phyloP scores from a whole-genome alignment of 495 filamentous ascomycete genomes.

The Annulohypoxylon maeteangense region DNA sequence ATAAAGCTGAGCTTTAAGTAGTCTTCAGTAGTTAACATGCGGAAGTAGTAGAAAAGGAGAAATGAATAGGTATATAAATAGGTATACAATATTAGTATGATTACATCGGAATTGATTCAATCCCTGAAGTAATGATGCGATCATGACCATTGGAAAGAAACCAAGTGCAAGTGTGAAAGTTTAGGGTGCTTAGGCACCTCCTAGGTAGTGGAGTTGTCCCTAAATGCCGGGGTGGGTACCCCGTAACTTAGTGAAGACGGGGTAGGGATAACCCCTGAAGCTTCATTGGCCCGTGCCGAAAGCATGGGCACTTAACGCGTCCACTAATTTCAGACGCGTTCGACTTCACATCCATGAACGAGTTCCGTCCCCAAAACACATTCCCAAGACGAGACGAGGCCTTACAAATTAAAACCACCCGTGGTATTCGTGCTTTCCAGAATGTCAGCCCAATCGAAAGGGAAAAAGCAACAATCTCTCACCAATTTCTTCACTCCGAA shows the following conservation, averaged over 20 bases:
- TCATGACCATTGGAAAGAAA: background rate
- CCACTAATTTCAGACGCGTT: conserved; percentile 29
- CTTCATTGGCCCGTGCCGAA: conserved; percentile 28
- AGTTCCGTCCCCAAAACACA: background rate
- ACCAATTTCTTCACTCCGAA: conserved; percentile 87
- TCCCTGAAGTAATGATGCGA: background rate
- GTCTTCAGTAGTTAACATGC: background rate
- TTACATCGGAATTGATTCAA: no score
- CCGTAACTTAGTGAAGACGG: conserved; percentile 2
- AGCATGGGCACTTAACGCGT: conserved; percentile 46
- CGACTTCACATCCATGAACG: conserved; percentile 2
- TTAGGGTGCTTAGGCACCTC: no score
- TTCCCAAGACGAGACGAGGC: background rate
- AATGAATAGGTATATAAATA: background rate
- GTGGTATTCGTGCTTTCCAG: background rate
- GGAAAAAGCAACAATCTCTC: conserved; percentile 81
- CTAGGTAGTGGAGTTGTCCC: background rate
- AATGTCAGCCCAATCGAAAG: conserved; percentile 55
- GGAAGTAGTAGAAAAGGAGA: background rate
- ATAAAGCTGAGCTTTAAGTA: conserved; percentile 32
- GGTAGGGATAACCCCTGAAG: conserved; percentile 29
- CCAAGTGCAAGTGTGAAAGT: background rate
- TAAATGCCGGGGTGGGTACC: background rate
- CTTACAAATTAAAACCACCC: background rate
- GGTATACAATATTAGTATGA: no score